A percentile compares a stretch with the other conserved stretches of the same genome.
These are phyloP conservation scores for Penicillium silybi DNA, from an alignment of 495 filamentous ascomycete species.

Conservation along the genomic window DNA sequence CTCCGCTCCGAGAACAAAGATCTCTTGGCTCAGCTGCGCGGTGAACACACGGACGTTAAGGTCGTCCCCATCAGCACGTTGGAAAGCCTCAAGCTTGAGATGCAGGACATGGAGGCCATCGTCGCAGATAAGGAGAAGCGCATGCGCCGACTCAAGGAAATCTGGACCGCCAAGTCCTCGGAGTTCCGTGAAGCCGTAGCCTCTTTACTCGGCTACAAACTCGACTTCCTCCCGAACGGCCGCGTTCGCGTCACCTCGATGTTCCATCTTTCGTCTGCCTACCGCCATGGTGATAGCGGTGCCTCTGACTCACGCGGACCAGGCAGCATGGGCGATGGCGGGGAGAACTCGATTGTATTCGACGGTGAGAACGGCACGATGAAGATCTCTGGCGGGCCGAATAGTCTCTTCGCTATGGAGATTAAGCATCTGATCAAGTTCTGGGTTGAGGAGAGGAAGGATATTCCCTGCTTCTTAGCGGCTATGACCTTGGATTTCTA, in stretches of 20 bases:
- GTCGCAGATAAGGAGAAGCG: slow-evolving; percentile 84
- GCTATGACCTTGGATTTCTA: slow-evolving; percentile 88
- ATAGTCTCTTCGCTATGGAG: slow-evolving; percentile 77
- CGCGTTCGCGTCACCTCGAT: slow-evolving; percentile 81
- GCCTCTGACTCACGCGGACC: slow-evolving; percentile 39
- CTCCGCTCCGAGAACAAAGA: slow-evolving; percentile 82
- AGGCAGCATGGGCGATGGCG: slow-evolving; percentile 57
- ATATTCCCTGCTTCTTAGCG: slow-evolving; percentile 88
- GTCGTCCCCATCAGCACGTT: slow-evolving; percentile 73
- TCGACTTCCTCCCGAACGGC: slow-evolving; percentile 90
- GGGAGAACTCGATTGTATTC: slow-evolving; percentile 83
- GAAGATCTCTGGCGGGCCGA: slow-evolving; percentile 90
- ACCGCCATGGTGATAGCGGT: slow-evolving; percentile 53
- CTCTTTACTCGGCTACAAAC: slow-evolving; percentile 82
- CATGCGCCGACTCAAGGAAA: slow-evolving; percentile 78
- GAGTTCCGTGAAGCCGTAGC: slow-evolving; percentile 94
- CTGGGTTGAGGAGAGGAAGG: slow-evolving; percentile 88
- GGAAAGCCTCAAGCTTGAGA: slow-evolving; percentile 65
- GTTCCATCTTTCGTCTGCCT: slow-evolving; percentile 60
- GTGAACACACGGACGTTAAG: slow-evolving; percentile 39
- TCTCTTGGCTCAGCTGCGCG: slow-evolving; percentile 71
- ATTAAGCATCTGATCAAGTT: slow-evolving; percentile 81
- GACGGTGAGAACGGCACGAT: slow-evolving; percentile 95
- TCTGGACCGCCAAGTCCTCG: slow-evolving; percentile 80
- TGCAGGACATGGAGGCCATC: slow-evolving; percentile 64